Evolutionary conservation across 805 yeast species (phyloP).

Genomic region (Lachancea dasiensis): DNA sequence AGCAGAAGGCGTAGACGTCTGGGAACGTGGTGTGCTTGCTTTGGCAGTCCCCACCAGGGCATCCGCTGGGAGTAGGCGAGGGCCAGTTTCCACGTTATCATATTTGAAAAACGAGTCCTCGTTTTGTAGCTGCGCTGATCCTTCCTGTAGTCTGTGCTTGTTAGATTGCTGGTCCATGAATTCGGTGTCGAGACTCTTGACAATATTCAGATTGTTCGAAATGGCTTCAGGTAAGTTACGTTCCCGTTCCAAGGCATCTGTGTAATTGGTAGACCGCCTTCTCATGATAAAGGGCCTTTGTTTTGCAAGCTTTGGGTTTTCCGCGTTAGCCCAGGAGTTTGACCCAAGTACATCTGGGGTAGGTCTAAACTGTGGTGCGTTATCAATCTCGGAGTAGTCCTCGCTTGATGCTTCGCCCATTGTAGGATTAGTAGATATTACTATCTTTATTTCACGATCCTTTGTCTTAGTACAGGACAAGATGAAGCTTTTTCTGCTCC

Average conservation of each 20-base stretch:
- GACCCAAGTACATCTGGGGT: conserved; percentile 12
- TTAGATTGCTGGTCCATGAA: conserved; percentile 11
- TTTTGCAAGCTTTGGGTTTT: background rate
- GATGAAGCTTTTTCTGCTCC: too few relatives aligned
- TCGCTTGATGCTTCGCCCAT: conserved; percentile 8
- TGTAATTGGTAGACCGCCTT: conserved; percentile 18
- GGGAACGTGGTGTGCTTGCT: background rate
- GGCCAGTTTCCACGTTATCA: conserved; percentile 12
- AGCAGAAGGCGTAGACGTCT: background rate
- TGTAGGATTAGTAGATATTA: background rate
- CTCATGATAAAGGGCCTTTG: conserved; percentile 6
- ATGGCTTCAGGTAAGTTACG: conserved; percentile 1
- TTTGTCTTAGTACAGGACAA: background rate
- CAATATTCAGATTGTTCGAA: background rate
- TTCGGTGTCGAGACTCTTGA: conserved; percentile 5
- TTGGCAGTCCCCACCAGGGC: background rate
- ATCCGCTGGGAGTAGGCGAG: conserved; percentile 4
- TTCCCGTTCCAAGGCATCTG: conserved; percentile 14
- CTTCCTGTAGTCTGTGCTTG: conserved; percentile 8
- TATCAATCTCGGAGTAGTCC: conserved; percentile 20
- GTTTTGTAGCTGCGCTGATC: conserved; percentile 6
- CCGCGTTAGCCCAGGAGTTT: background rate
- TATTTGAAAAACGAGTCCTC: conserved; percentile 7
- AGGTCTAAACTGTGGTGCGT: conserved; percentile 21
- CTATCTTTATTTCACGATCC: background rate